Conservation (phyloP, 2,329 filamentous ascomycete species). For the Cladorrhinum sp. region DNA sequence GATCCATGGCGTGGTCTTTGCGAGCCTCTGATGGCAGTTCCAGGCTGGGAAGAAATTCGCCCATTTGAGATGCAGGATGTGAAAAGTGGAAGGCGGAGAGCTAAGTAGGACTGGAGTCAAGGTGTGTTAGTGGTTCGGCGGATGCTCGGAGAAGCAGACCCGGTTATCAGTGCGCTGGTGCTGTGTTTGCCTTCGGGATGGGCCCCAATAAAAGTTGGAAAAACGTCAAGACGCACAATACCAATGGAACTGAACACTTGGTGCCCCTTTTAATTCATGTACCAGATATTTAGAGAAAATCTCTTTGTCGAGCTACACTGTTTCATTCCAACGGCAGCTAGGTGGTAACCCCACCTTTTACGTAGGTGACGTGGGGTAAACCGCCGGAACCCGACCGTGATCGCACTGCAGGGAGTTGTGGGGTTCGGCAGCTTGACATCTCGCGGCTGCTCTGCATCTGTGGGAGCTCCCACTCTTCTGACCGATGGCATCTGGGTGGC, state of each 20-base stretch:
- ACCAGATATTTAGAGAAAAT: neutral
- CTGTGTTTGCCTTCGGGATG: neutral
- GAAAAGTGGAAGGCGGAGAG: neutral
- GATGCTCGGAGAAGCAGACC: constrained; percentile 5
- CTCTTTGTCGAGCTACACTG: constrained; percentile 9
- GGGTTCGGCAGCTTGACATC: neutral
- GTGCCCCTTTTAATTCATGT: neutral
- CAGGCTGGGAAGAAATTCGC: constrained; percentile 20
- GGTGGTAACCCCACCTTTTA: constrained; percentile 22
- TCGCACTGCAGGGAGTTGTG: neutral
- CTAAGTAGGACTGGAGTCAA: neutral
- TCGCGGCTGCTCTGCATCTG: neutral
- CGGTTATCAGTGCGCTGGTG: neutral
- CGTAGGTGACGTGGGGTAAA: constrained; percentile 20
- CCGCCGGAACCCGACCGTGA: neutral
- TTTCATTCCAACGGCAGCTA: constrained; percentile 11
- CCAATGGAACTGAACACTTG: neutral
- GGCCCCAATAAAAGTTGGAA: neutral
- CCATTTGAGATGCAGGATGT: constrained; percentile 17
- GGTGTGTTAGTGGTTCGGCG: neutral
- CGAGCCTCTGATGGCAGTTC: constrained; percentile 21
- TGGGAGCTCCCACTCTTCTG: neutral
- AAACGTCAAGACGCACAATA: neutral
- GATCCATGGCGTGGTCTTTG: constrained; percentile 58
- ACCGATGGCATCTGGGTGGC: neutral